Conservation (phyloP, 352 stramenopile genomes). For the Peronospora destructor region DNA sequence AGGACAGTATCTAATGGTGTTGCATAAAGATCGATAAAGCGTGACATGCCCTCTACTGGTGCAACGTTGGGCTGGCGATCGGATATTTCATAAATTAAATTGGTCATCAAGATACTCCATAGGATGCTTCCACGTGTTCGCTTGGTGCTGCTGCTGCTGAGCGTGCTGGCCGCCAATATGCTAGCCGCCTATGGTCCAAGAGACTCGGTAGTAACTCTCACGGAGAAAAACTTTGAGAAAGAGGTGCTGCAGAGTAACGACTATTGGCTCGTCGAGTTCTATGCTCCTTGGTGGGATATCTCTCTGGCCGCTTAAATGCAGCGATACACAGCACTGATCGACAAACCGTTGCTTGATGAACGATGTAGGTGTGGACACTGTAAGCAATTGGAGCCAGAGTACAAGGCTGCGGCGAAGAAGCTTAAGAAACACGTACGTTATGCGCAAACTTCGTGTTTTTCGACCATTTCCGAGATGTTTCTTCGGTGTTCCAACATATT, state of each 20-base stretch:
- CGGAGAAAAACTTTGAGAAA: constrained; percentile 80
- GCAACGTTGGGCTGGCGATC: too few species aligned
- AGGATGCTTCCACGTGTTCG: constrained; percentile 29
- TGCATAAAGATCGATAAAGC: too few species aligned
- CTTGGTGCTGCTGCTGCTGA: constrained; percentile 14
- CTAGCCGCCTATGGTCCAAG: constrained; percentile 42
- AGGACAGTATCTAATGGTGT: too few species aligned
- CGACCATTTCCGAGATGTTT: constrained; percentile 1
- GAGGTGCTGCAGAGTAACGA: constrained; percentile 69
- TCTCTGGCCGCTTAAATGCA: neutral
- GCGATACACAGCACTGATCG: neutral
- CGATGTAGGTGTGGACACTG: constrained; percentile 83
- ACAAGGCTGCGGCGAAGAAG: constrained; percentile 79
- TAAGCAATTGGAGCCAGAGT: constrained; percentile 86
- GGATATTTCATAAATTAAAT: too few species aligned
- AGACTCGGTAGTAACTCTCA: constrained; percentile 63
- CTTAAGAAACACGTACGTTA: constrained; percentile 65
- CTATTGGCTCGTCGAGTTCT: constrained; percentile 92
- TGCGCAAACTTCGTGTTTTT: neutral
- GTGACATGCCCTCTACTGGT: too few species aligned
- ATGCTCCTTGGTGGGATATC: constrained; percentile 76
- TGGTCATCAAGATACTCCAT: too few species aligned
- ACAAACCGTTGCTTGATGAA: neutral
- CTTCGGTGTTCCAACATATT: neutral
- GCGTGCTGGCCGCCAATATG: constrained; percentile 6